These are phyloP conservation scores for Boehmeria nivea DNA, from an alignment of 306 rosid genomes.

Conservation along the genomic window DNA sequence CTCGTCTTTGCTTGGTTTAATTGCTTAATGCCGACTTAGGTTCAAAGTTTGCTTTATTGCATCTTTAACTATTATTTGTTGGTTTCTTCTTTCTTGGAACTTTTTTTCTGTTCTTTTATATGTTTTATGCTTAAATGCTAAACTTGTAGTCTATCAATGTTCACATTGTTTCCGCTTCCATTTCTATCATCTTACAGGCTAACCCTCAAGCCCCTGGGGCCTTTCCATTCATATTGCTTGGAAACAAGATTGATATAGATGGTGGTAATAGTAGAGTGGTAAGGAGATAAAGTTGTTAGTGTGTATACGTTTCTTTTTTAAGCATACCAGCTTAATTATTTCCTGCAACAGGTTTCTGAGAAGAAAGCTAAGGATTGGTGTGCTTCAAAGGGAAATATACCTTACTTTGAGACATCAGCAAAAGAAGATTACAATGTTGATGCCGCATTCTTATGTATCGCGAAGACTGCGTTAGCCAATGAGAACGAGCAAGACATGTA, in stretches of 20 bases:
- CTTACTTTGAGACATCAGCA: slow-evolving; percentile 92
- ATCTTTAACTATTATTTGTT: no score
- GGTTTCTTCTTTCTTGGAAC: no score
- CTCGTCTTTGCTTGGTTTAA: no score
- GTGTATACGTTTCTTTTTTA: neutral
- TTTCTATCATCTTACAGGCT: slow-evolving; percentile 43
- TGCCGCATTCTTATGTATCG: slow-evolving; percentile 74
- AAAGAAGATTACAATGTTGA: slow-evolving; percentile 88
- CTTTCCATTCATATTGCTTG: slow-evolving; percentile 83
- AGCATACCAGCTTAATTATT: slow-evolving; percentile 25
- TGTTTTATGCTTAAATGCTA: no score
- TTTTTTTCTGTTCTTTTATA: no score
- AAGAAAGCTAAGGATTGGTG: slow-evolving; percentile 96
- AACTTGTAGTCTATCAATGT: neutral
- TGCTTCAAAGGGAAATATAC: slow-evolving; percentile 73
- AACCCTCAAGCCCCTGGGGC: slow-evolving; percentile 64
- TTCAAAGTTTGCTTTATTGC: no score
- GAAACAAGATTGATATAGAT: slow-evolving; percentile 92
- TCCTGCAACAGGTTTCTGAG: slow-evolving; percentile 68
- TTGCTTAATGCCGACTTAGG: no score
- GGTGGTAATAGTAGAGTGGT: slow-evolving; percentile 98
- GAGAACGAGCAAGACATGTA: slow-evolving; percentile 85
- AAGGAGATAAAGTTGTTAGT: no score
- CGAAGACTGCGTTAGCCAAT: slow-evolving; percentile 74
- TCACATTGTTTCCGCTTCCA: slow-evolving; percentile 7